Conservation (phyloP, 768 basidiomycete genomes). For the Gelatoporia subvermispora region DNA sequence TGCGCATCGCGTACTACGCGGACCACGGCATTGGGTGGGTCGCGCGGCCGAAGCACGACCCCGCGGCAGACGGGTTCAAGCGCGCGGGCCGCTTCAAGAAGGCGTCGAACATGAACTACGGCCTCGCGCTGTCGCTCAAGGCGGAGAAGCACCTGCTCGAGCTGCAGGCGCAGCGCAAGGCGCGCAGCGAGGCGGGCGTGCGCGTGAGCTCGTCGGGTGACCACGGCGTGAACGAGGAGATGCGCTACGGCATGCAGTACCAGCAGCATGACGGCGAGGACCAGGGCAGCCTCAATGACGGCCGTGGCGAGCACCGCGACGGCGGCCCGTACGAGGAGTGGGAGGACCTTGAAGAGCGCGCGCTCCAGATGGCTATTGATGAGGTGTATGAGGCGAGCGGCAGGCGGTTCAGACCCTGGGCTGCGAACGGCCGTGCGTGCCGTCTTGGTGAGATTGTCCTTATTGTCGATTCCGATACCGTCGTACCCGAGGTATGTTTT, state of each 20-base stretch:
- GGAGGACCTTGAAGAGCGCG: slow-evolving; percentile 44
- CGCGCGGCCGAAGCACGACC: slow-evolving; percentile 49
- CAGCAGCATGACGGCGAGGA: slow-evolving; percentile 64
- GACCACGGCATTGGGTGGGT: slow-evolving; percentile 57
- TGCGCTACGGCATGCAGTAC: slow-evolving; percentile 60
- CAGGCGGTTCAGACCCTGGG: slow-evolving; percentile 26
- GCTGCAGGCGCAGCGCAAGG: slow-evolving; percentile 22
- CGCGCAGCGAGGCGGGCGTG: slow-evolving; percentile 8
- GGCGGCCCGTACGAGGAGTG: slow-evolving; percentile 19
- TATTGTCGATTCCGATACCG: slow-evolving; percentile 47
- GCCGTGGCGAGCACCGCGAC: slow-evolving; percentile 14
- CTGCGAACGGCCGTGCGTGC: slow-evolving; percentile 35
- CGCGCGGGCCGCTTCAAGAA: slow-evolving; percentile 50
- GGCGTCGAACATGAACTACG: slow-evolving; percentile 49
- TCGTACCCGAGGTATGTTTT: slow-evolving; percentile 36
- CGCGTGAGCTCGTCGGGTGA: slow-evolving; percentile 23
- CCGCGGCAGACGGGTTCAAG: slow-evolving; percentile 36
- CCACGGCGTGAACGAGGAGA: slow-evolving; percentile 24
- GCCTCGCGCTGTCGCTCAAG: slow-evolving; percentile 27
- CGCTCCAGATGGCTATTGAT: slow-evolving; percentile 46
- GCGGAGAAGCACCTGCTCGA: slow-evolving; percentile 30
- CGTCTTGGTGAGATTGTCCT: slow-evolving; percentile 43
- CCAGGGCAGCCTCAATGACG: slow-evolving; percentile 30
- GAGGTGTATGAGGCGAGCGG: slow-evolving; percentile 39
- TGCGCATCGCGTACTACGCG: slow-evolving; percentile 49